Percentiles rank a stretch among this genome's conserved stretches.
phyloP scores from a whole-genome alignment of 768 basidiomycete genomes.

The Multifurca ochricompacta region DNA sequence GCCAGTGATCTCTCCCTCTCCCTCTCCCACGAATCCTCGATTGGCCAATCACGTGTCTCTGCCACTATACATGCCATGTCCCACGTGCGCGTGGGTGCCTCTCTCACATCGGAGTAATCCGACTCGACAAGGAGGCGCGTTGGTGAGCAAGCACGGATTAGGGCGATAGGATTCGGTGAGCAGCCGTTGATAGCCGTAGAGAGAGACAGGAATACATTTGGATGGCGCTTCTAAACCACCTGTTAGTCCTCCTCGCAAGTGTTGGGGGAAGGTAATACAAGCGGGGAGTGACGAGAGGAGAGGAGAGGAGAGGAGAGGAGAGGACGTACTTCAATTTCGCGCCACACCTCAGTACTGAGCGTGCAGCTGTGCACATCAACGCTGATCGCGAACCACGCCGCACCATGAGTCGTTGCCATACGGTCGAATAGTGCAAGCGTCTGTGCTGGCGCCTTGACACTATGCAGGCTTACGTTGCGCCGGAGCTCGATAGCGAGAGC shows the following conservation, averaged over 20 bases:
- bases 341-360: conserved; percentile 69
- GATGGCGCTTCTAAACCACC: conserved; percentile 47
- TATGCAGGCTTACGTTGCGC: conserved; percentile 81
- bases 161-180: conserved; percentile 49
- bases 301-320: neutral
- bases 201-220: conserved; percentile 80
- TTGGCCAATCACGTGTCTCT: conserved; percentile 64
- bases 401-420: conserved; percentile 51
- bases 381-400: conserved; percentile 57
- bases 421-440: conserved; percentile 58
- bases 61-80: conserved; percentile 69
- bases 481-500: conserved; percentile 73
- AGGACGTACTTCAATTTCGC: conserved; percentile 57
- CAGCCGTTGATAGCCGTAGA: conserved; percentile 81
- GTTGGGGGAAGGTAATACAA: neutral
- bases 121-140: conserved; percentile 79
- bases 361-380: conserved; percentile 91
- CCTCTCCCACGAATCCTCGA: conserved; percentile 43
- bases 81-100: conserved; percentile 59
- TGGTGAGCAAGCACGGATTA: conserved; percentile 58
- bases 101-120: conserved; percentile 65
- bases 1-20: conserved; percentile 33
- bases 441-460: conserved; percentile 66
- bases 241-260: conserved; percentile 10
- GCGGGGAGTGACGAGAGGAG: neutral